phyloP scores from a whole-genome alignment of 2,329 filamentous ascomycete genomes.

The Cercospora brassicicola region DNA sequence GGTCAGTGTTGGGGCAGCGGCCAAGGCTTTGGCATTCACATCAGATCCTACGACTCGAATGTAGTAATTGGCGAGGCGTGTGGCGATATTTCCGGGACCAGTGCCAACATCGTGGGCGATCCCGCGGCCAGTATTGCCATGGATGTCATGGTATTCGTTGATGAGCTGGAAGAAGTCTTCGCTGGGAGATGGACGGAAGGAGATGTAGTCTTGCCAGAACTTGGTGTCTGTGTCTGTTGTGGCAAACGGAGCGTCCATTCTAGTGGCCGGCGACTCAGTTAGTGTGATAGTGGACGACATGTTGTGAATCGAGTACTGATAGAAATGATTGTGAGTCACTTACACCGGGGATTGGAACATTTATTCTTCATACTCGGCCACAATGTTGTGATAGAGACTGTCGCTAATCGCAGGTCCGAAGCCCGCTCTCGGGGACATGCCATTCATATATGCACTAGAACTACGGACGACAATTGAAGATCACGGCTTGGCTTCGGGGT shows the following conservation, averaged over 20 bases:
- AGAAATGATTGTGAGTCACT: not conserved
- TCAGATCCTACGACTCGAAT: not conserved
- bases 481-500: not conserved
- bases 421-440: not conserved
- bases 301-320: not conserved
- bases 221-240: not conserved
- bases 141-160: not conserved
- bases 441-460: not conserved
- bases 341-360: no score
- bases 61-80: not conserved
- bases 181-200: not conserved
- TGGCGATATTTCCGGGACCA: not conserved
- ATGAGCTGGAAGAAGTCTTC: not conserved
- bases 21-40: not conserved
- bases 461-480: not conserved
- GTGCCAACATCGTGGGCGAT: not conserved
- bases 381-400: not conserved
- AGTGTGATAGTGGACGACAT: not conserved
- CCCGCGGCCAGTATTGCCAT: not conserved
- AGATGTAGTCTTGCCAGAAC: not conserved
- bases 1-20: not conserved
- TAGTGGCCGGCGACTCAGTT: not conserved
- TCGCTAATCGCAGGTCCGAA: not conserved
- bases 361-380: not conserved
- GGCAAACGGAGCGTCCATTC: not conserved